Conservation (phyloP, 495 filamentous ascomycete species). For the Tuber borchii region DNA sequence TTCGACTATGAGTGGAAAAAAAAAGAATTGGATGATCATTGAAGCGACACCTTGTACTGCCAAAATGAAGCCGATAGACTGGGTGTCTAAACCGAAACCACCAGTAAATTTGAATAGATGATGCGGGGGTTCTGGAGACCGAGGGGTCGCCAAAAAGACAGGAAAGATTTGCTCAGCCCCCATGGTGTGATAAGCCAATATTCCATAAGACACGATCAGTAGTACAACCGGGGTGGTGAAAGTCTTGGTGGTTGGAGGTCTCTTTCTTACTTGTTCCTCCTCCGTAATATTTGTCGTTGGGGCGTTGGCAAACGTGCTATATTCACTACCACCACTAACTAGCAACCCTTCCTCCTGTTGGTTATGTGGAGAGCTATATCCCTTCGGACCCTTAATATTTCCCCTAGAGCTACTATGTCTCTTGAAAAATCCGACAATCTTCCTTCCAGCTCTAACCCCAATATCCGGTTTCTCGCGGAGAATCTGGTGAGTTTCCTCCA, state of each 20-base stretch:
- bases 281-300: constrained; percentile 14
- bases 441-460: constrained; percentile 69
- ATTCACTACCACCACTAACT: constrained; percentile 1
- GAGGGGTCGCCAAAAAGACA: constrained; percentile 75
- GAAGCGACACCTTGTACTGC: constrained; percentile 86
- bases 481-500: constrained; percentile 90
- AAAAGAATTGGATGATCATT: constrained; percentile 70
- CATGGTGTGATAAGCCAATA: constrained; percentile 91
- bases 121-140: constrained; percentile 45
- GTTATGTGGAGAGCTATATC: constrained; percentile 39
- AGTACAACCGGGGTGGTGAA: constrained; percentile 78
- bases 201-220: constrained; percentile 81
- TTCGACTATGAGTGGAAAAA: constrained; percentile 68
- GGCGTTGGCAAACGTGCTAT: constrained; percentile 20
- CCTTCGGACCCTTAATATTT: constrained; percentile 45
- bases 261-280: constrained; percentile 31
- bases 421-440: constrained; percentile 55
- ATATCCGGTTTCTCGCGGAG: constrained; percentile 68
- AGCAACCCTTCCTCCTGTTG: constrained; percentile 31
- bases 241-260: constrained; percentile 45
- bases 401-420: constrained; percentile 48
- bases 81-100: constrained; percentile 73
- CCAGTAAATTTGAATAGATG: constrained; percentile 77
- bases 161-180: constrained; percentile 91
- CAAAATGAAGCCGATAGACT: constrained; percentile 78